Base-by-base conservation (phyloP, 257 asterid genomes). In the Verbascum thapsus region DNA sequence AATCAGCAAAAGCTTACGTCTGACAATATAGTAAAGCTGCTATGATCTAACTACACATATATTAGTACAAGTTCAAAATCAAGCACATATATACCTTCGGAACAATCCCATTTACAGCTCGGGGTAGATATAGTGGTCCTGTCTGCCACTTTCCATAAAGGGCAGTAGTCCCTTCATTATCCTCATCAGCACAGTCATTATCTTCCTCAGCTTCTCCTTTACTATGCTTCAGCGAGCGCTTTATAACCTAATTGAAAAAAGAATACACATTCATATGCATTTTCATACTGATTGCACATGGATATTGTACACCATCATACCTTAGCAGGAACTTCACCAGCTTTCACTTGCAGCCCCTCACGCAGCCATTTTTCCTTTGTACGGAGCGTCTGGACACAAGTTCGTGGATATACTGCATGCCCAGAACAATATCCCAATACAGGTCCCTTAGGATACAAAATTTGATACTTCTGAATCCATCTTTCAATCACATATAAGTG, bases 131-230 rank as follows among this genome's bases (percentile, higher is more conserved):
- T 37, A 94, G 75, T 5, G 91, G 87, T 76, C 79, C 91, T 1
- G 95, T 94, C 77, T 94, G 99, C 99, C 97, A 94, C 85, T 83
- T 83, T 50, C 97, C 99, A 63, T 77, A 94, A 64, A 94, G 90
- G 62, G 70, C 49, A 4, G 81, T 63, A 61, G 53, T 79, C 66
- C 72, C 79, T 74, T 77, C 80, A 59, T 58, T 58, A 58, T 73
- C 76, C 34, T 63, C 89, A 32, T 68, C 87, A 44, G 57, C 67
- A 53, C 10, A 38, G 63, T 76, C 80, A 67, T 78, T 80, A 47
- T 84, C 90, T 50, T 80, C 85, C 64, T 10, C 77, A 58, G 57
- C 73, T 64, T 63, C 78, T 69, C 63, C 84, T 78, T 82, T 87
- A 44, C 72, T 63, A 47, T 66, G 61, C 84, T 83, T 89, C 64